Percentiles rank a stretch among this genome's conserved stretches.
Conservation (phyloP, 2,329 filamentous ascomycete species). For the Botrytis tulipae region DNA sequence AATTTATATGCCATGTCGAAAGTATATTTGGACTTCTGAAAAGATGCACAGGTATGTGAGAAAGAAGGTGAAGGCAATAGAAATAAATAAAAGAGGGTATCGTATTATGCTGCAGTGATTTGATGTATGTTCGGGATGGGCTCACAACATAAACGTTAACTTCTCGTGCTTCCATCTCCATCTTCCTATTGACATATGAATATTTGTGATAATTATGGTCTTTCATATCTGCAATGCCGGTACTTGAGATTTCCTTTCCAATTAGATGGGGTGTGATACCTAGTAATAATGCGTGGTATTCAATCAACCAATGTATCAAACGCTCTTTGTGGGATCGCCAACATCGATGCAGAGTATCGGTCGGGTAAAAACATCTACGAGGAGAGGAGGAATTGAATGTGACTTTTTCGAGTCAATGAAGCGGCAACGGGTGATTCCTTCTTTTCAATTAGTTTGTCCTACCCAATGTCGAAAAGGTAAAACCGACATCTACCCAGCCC, state of each 20-base stretch:
- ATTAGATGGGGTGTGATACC: neutral
- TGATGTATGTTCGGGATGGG: neutral
- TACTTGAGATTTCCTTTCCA: neutral
- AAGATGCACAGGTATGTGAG: neutral
- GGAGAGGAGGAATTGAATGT: neutral
- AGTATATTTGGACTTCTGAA: neutral
- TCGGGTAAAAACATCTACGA: neutral
- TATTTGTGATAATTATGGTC: too few relatives aligned
- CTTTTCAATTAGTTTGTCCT: neutral
- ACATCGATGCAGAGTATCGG: neutral
- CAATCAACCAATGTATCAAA: neutral
- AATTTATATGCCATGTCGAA: neutral
- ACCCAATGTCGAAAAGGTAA: neutral
- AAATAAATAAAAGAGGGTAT: neutral
- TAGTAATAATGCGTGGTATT: neutral
- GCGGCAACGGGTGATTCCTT: neutral
- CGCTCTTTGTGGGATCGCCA: neutral
- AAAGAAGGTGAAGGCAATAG: neutral
- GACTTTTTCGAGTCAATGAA: neutral
- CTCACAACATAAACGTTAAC: conserved; percentile 4
- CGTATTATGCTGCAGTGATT: neutral
- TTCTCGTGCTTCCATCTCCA: neutral
- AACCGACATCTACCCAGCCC: neutral
- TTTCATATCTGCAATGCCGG: conserved; percentile 13
- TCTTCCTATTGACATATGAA: neutral